phyloP scores from a whole-genome alignment of 2,329 filamentous ascomycete genomes.

The Tolypocladium pustulatum region DNA sequence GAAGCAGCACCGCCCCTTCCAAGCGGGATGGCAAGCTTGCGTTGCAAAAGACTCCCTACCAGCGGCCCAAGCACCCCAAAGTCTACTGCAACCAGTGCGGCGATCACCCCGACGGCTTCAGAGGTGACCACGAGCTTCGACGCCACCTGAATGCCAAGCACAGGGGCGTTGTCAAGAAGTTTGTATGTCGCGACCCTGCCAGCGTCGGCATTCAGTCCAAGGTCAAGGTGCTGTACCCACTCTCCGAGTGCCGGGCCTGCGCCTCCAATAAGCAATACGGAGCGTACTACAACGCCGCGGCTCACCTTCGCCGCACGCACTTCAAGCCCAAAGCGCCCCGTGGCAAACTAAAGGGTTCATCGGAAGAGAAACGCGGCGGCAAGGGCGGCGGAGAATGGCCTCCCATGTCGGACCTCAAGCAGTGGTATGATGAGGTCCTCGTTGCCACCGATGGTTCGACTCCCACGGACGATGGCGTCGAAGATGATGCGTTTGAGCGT shows the following conservation, averaged over 20 bases:
- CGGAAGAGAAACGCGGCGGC: slow-evolving; percentile 41
- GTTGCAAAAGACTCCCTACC: slow-evolving; percentile 33
- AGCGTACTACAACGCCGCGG: slow-evolving; percentile 90
- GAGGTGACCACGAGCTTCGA: slow-evolving; percentile 74
- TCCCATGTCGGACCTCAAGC: slow-evolving; percentile 44
- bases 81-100: slow-evolving; percentile 61
- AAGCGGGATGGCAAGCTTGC: slow-evolving; percentile 32
- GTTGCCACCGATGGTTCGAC: slow-evolving; percentile 31
- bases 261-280: slow-evolving; percentile 68
- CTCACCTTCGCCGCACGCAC: slow-evolving; percentile 78
- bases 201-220: slow-evolving; percentile 24
- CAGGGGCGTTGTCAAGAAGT: slow-evolving; percentile 41
- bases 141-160: slow-evolving; percentile 61
- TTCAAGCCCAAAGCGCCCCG: slow-evolving; percentile 58
- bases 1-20: slow-evolving; percentile 6
- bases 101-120: slow-evolving; percentile 67
- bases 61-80: slow-evolving; percentile 59
- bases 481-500: slow-evolving; percentile 10
- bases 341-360: slow-evolving; percentile 27
- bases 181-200: slow-evolving; percentile 45
- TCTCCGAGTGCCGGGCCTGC: slow-evolving; percentile 79
- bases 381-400: slow-evolving; percentile 46
- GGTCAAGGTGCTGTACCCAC: slow-evolving; percentile 48
- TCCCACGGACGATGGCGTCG: slow-evolving; percentile 15
- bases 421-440: slow-evolving; percentile 47